phyloP scores from a whole-genome alignment of 148 eudicot species.

The Silene uniflora region DNA sequence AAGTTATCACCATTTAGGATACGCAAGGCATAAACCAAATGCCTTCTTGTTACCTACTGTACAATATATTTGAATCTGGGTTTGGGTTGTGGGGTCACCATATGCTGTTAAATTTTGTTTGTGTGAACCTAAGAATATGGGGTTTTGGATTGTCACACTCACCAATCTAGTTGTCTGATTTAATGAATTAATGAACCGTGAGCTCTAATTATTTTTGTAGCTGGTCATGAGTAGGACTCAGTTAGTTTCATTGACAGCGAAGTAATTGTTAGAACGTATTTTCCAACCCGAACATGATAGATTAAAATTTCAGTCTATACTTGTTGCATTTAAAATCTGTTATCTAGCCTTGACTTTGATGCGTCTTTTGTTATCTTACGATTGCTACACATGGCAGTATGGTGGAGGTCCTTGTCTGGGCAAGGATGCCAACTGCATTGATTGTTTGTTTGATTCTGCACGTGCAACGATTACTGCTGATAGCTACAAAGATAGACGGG shows the following conservation, averaged over 20 bases:
- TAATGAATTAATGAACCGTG: too few relatives aligned
- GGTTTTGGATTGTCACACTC: too few relatives aligned
- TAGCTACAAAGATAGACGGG: constrained; percentile 77
- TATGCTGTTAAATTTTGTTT: background rate
- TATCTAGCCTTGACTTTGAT: constrained; percentile 5
- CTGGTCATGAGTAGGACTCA: too few relatives aligned
- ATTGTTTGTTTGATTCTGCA: constrained; percentile 65
- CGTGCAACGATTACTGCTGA: constrained; percentile 62
- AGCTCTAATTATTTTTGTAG: background rate
- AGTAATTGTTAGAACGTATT: too few relatives aligned
- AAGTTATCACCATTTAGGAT: background rate
- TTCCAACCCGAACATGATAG: too few relatives aligned
- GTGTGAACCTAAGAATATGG: background rate
- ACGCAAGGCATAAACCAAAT: background rate
- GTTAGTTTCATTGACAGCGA: too few relatives aligned
- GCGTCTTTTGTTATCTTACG: background rate
- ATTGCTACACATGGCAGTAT: constrained; percentile 38
- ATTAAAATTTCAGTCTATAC: too few relatives aligned
- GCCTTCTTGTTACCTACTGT: background rate
- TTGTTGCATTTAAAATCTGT: too few relatives aligned
- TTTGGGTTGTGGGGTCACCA: background rate
- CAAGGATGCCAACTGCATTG: constrained; percentile 57
- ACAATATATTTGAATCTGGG: background rate
- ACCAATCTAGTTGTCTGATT: too few relatives aligned
- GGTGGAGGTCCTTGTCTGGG: constrained; percentile 76